Base-by-base conservation (phyloP, 768 basidiomycete species). In the Suillus alpinus region DNA sequence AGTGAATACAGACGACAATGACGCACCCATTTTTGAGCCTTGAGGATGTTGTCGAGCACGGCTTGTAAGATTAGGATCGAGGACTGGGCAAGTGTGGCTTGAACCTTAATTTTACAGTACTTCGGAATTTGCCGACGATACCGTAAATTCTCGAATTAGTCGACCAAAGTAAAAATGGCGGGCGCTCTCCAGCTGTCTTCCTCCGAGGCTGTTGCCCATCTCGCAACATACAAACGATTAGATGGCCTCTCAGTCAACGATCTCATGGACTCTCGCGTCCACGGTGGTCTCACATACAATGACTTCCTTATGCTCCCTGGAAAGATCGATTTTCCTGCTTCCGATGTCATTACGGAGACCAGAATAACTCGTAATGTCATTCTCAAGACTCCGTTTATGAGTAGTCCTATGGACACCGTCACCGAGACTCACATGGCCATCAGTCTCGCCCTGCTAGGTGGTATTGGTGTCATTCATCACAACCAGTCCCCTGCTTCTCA, bases 351-450 rank as follows among this genome's bases (percentile, higher is more conserved):
- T 67, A 87, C 92, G 6, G 94, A 98, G 78, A 91, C 86, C 69
- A 85, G 82, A 59, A 87, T 99, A 60, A 97, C 96, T 20, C 87
- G 91, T 58, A 97, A 97, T 67, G 92, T 98, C 67, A 77, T 80
- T 44, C 82, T 99, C 68, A 98, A 95, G 77, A 95, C 95, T 0
- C 97, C 96, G 0, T 96, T 99, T 77, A 81, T 98, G 81, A 95
- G 94, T 74, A 95, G 92, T 56, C 95, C 97, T 16, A 99, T 98
- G 97, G 97, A 99, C 79, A 98, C 97, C 47, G 97, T 98, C 67
- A 98, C 97, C 0, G 97, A 98, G 76, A 86, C 83, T 56, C 86
- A 92, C 63, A 96, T 95, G 92, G 94, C 93, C 31, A 94, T 96
- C 71, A 79, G 88, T 55, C 87, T 95, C 83, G 94, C 94, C 82